phyloP scores from a whole-genome alignment of 2,329 filamentous ascomycete genomes.

The Trichophyton simii region DNA sequence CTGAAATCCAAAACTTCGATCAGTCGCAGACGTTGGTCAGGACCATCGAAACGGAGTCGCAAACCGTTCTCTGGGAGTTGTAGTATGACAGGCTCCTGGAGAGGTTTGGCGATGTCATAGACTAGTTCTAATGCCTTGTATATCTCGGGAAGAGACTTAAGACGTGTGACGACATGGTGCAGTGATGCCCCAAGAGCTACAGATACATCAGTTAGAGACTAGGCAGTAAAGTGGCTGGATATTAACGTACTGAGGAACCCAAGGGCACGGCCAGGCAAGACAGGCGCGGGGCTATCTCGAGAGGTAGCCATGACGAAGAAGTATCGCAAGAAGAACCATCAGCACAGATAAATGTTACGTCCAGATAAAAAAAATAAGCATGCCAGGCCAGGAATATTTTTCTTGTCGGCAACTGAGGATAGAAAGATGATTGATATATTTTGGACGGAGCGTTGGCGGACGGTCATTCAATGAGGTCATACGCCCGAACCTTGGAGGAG shows the following conservation, averaged over 20 bases:
- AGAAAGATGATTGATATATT: neutral
- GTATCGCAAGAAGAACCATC: neutral
- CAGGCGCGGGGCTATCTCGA: constrained; percentile 39
- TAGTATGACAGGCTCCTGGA: constrained; percentile 62
- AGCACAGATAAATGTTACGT: neutral
- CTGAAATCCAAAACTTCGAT: constrained; percentile 87
- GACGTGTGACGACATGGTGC: constrained; percentile 72
- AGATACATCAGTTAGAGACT: constrained; percentile 6
- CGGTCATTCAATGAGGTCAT: constrained; percentile 1
- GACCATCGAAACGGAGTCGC: constrained; percentile 81
- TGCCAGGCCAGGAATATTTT: neutral
- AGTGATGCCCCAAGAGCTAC: constrained; percentile 79
- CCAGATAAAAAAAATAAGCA: neutral
- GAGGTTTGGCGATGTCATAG: constrained; percentile 63
- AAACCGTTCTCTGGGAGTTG: constrained; percentile 74
- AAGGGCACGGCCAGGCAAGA: constrained; percentile 53
- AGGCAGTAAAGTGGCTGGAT: neutral
- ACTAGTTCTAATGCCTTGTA: constrained; percentile 75
- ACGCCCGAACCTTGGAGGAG: neutral
- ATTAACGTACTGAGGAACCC: constrained; percentile 44
- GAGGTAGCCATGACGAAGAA: constrained; percentile 24
- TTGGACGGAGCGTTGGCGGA: neutral
- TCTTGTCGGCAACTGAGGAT: neutral
- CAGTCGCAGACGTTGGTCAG: constrained; percentile 78
- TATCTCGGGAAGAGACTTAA: constrained; percentile 73